Conservation (phyloP, 176 grass and related monocot species). For the Tuctoria greenei region DNA sequence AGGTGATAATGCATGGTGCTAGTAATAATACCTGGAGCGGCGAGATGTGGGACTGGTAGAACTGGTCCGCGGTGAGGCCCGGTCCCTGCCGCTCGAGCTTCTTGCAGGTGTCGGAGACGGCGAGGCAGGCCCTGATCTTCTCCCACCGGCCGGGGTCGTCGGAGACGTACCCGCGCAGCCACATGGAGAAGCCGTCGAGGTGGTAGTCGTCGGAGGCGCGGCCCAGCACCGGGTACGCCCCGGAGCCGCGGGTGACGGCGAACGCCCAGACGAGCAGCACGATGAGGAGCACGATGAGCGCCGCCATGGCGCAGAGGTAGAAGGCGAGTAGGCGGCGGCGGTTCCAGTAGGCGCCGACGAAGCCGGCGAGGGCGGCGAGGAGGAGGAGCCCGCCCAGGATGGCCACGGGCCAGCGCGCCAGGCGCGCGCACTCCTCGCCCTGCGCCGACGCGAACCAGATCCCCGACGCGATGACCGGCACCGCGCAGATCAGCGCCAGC, state of each 20-base stretch:
- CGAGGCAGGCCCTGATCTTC: conserved; percentile 63
- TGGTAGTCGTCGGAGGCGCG: conserved; percentile 76
- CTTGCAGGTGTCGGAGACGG: conserved; percentile 68
- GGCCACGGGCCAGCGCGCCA: conserved; percentile 85
- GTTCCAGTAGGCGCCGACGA: conserved; percentile 93
- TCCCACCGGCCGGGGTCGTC: conserved; percentile 59
- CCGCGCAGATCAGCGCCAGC: conserved; percentile 72
- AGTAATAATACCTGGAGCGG: conserved; percentile 60
- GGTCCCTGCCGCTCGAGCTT: conserved; percentile 45
- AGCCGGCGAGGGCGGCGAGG: conserved; percentile 72
- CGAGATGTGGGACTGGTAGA: conserved; percentile 57
- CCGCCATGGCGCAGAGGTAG: conserved; percentile 93
- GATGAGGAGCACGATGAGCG: conserved; percentile 70
- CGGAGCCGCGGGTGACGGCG: conserved; percentile 65
- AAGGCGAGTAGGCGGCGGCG: conserved; percentile 68
- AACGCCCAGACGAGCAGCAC: conserved; percentile 76
- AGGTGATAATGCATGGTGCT: too few relatives aligned
- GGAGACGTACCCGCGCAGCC: conserved; percentile 66
- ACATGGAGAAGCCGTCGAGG: conserved; percentile 77
- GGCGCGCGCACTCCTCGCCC: conserved; percentile 75
- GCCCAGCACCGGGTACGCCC: conserved; percentile 54
- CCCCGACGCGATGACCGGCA: conserved; percentile 70
- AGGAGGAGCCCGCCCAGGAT: conserved; percentile 82
- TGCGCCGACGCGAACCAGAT: conserved; percentile 84
- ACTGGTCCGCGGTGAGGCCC: conserved; percentile 55